Percentiles rank a stretch among this genome's conserved stretches.
Conservation (phyloP, 768 basidiomycete species). For the Macrocybe gigantea region DNA sequence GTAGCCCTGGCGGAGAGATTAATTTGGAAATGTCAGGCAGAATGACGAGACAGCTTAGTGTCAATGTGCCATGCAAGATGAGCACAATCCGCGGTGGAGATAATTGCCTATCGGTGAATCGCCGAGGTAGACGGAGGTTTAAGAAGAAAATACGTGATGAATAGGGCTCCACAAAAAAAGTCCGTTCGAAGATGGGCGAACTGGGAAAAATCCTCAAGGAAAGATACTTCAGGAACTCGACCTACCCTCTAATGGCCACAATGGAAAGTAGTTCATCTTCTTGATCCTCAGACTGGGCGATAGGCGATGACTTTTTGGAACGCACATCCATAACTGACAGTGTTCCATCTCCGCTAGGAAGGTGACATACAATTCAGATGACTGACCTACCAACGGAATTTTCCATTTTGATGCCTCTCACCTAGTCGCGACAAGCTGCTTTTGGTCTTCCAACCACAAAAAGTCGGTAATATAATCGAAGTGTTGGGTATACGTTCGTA, state of each 20-base stretch:
- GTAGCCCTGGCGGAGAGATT: conserved; percentile 41
- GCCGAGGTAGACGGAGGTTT: too few species aligned
- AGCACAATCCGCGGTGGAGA: too few species aligned
- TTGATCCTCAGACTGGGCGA: conserved; percentile 90
- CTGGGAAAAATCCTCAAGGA: too few species aligned
- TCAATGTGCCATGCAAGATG: too few species aligned
- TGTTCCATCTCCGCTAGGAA: conserved; percentile 81
- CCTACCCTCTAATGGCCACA: conserved; percentile 76
- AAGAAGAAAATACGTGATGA: too few species aligned
- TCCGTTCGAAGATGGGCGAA: too few species aligned
- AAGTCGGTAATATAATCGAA: conserved; percentile 95
- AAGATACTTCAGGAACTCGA: too few species aligned
- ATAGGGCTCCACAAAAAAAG: too few species aligned
- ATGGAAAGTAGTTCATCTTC: conserved; percentile 91
- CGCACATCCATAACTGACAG: conserved; percentile 90
- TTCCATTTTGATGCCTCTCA: conserved; percentile 19
- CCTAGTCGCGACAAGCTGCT: conserved; percentile 86
- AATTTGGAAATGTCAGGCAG: conserved; percentile 8
- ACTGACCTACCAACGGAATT: background rate
- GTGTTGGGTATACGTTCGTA: conserved; percentile 76
- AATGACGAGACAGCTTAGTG: background rate
- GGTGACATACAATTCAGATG: background rate
- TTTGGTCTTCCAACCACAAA: conserved; percentile 78
- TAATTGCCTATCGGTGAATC: too few species aligned
- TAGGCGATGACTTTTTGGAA: conserved; percentile 68